Evolutionary conservation across 139 green algal genomes (phyloP).

Genomic region (Asterochloris erici): DNA sequence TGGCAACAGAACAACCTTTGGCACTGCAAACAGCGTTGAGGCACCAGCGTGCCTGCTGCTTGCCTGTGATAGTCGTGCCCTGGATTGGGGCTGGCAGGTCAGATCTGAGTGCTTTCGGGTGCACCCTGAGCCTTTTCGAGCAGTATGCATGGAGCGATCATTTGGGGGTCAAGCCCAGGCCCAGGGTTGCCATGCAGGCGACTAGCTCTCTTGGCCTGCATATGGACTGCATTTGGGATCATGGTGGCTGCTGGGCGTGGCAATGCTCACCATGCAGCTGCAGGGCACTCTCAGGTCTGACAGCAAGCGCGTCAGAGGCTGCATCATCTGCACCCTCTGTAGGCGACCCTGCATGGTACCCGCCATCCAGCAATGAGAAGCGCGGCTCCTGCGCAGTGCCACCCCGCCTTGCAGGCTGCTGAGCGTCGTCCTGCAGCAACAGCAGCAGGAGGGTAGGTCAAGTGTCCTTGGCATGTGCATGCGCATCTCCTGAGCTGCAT

Average conservation of each 20-base stretch:
- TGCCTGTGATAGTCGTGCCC: background rate
- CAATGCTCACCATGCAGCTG: background rate
- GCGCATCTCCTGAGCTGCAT: background rate
- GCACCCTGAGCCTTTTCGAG: background rate
- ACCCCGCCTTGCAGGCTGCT: background rate
- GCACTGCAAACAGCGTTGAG: background rate
- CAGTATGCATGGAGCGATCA: background rate
- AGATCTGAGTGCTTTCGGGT: background rate
- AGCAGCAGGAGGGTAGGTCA: background rate
- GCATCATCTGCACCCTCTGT: conserved; percentile 10
- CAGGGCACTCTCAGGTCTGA: conserved; percentile 1
- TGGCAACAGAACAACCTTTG: background rate
- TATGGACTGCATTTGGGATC: background rate
- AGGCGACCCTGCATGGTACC: background rate
- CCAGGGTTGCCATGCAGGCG: background rate
- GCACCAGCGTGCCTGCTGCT: background rate
- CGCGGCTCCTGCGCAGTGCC: conserved; percentile 12
- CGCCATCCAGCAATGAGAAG: conserved; percentile 30
- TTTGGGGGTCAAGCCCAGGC: background rate
- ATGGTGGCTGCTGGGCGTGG: background rate
- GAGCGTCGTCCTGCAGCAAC: background rate
- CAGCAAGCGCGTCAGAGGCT: conserved; percentile 19
- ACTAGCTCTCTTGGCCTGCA: background rate
- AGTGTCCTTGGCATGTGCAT: background rate
- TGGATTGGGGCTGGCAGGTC: background rate